A percentile compares a stretch with the other conserved stretches of the same genome.
Evolutionary conservation across 768 basidiomycete genomes (phyloP).

Genomic region (Solioccasus polychromus): DNA sequence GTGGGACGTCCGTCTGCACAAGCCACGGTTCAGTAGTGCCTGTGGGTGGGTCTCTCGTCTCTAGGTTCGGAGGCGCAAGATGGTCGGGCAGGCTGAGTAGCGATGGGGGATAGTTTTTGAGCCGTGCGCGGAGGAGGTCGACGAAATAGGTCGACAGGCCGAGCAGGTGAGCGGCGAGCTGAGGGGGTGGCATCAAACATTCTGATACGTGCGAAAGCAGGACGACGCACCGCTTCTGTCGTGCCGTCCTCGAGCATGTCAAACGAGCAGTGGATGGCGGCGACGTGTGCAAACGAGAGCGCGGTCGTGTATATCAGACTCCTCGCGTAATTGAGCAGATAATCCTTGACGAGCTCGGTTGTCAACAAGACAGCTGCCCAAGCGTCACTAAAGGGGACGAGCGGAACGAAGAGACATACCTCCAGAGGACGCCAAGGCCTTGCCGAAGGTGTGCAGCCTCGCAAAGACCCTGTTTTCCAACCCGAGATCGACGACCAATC

Average conservation of each 20-base stretch:
- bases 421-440: slow-evolving; percentile 81
- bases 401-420: slow-evolving; percentile 44
- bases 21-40: no score
- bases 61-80: slow-evolving; percentile 5
- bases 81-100: slow-evolving; percentile 27
- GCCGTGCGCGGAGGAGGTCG: slow-evolving; percentile 28
- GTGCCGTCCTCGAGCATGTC: slow-evolving; percentile 72
- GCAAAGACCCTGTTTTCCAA: slow-evolving; percentile 71
- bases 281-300: slow-evolving; percentile 69
- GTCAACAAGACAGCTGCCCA: slow-evolving; percentile 72
- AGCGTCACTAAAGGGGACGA: neutral
- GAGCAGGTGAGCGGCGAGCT: slow-evolving; percentile 28
- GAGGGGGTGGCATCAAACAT: slow-evolving; percentile 28
- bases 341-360: slow-evolving; percentile 68
- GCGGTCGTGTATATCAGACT: slow-evolving; percentile 91
- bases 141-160: slow-evolving; percentile 31
- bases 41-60: slow-evolving; percentile 6
- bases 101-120: slow-evolving; percentile 26
- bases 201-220: neutral
- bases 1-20: no score
- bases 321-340: slow-evolving; percentile 89
- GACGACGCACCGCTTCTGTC: slow-evolving; percentile 44
- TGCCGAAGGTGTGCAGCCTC: slow-evolving; percentile 89
- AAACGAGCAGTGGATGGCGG: slow-evolving; percentile 75
- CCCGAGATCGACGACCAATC: slow-evolving; percentile 68